Conservation (phyloP, 495 filamentous ascomycete species). For the Chaetomium cochliodes region DNA sequence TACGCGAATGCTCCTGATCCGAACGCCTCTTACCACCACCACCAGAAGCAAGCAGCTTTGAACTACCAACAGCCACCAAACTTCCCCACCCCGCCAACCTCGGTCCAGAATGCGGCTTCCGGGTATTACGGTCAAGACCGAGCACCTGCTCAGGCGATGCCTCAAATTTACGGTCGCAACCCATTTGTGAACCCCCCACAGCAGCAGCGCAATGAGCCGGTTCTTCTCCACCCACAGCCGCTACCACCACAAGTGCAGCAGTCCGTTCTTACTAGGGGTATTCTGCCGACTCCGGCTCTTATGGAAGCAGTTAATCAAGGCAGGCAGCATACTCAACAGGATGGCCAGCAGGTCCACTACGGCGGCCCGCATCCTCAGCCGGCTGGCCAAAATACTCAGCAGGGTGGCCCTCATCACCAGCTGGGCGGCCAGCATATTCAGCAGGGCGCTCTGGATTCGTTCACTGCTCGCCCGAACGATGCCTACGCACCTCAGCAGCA, state of each 20-base stretch:
- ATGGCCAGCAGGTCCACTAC: no score
- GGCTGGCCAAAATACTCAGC: slow-evolving; percentile 44
- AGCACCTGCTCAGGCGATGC: slow-evolving; percentile 22
- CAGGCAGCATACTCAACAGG: slow-evolving; percentile 36
- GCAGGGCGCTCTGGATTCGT: slow-evolving; percentile 29
- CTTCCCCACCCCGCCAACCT: slow-evolving; percentile 42
- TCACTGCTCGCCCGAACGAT: slow-evolving; percentile 32
- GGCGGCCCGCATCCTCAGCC: not conserved
- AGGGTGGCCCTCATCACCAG: slow-evolving; percentile 23
- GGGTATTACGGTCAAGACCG: slow-evolving; percentile 24
- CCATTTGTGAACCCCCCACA: slow-evolving; percentile 29
- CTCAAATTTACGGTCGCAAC: slow-evolving; percentile 34
- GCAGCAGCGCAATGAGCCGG: slow-evolving; percentile 39
- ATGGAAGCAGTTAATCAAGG: slow-evolving; percentile 36
- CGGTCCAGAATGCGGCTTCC: slow-evolving; percentile 19
- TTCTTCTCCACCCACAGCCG: slow-evolving; percentile 54
- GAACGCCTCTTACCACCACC: slow-evolving; percentile 43
- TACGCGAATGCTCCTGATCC: slow-evolving; percentile 38
- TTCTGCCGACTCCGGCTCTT: slow-evolving; percentile 33
- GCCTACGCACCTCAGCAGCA: slow-evolving; percentile 54
- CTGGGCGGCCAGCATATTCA: slow-evolving; percentile 45
- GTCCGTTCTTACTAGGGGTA: slow-evolving; percentile 39
- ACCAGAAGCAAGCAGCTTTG: slow-evolving; percentile 36
- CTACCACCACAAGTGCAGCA: slow-evolving; percentile 53
- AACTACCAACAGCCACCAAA: slow-evolving; percentile 45